Conservation (phyloP, 331 rosid species). For the Pyrus hybrid region DNA sequence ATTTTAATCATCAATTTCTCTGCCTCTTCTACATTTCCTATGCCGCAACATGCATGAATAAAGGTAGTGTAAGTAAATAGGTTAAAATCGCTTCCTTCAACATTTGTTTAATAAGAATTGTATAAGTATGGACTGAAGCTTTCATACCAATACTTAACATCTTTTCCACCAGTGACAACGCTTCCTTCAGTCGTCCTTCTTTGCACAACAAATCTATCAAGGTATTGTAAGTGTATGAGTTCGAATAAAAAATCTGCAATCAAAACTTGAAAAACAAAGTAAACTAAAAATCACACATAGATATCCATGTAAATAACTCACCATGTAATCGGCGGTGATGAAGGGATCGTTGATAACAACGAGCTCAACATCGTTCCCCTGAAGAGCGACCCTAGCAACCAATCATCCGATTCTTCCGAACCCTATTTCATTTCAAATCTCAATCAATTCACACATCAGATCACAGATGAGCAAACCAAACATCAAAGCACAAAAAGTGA, state of each 20-base stretch:
- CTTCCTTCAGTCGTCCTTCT: slow-evolving; percentile 4
- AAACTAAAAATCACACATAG: background rate
- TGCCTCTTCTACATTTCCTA: slow-evolving; percentile 13
- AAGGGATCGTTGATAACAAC: slow-evolving; percentile 80
- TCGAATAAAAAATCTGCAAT: background rate
- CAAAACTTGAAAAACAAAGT: background rate
- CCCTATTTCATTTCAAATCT: slow-evolving; percentile 24
- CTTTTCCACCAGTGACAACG: slow-evolving; percentile 4
- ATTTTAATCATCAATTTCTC: slow-evolving; percentile 8
- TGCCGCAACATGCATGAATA: slow-evolving; percentile 12
- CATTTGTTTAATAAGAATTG: slow-evolving; percentile 5
- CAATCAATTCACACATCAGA: background rate
- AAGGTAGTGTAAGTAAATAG: slow-evolving; percentile 7
- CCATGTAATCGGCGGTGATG: slow-evolving; percentile 80
- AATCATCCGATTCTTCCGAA: slow-evolving; percentile 88
- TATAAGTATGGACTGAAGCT: background rate
- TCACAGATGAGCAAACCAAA: background rate
- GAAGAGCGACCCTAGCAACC: slow-evolving; percentile 85
- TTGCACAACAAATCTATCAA: slow-evolving; percentile 10
- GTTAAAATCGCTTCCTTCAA: background rate
- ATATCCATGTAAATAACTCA: background rate
- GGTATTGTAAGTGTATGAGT: slow-evolving; percentile 4
- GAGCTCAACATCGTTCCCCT: slow-evolving; percentile 70
- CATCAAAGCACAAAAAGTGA: background rate
- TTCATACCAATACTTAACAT: slow-evolving; percentile 1